These are phyloP conservation scores for Plectranthus barbatus DNA, from an alignment of 257 asterid species.

Conservation along the genomic window DNA sequence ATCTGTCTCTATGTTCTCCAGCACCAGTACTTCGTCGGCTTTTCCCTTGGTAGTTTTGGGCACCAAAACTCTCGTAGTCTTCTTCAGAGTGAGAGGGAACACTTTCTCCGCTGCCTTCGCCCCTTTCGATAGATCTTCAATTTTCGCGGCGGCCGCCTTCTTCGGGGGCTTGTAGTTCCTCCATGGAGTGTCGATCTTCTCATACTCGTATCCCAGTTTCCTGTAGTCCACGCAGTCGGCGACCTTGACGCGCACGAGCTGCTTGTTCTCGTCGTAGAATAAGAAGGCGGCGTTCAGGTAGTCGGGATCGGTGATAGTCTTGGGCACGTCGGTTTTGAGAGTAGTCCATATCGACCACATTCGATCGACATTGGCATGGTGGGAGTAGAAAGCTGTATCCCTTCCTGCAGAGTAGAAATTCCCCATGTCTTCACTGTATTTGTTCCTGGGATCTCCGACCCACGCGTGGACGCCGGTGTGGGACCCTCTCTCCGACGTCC, in stretches of 20 bases:
- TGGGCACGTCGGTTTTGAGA: neutral
- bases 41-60: neutral
- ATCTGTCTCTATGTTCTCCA: conserved; percentile 22
- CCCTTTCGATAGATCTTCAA: neutral
- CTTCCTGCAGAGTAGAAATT: neutral
- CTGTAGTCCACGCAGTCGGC: neutral
- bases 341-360: neutral
- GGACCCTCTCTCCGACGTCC: neutral
- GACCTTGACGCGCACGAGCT: neutral
- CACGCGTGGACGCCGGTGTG: neutral
- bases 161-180: neutral
- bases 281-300: neutral
- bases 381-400: neutral
- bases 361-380: neutral
- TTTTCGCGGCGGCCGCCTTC: neutral
- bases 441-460: neutral
- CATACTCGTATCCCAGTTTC: neutral
- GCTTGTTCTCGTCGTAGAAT: conserved; percentile 8
- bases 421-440: neutral
- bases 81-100: neutral
- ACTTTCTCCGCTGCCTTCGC: neutral
- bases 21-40: conserved; percentile 6
- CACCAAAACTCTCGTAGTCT: neutral
- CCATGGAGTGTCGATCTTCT: conserved; percentile 1
- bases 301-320: neutral